phyloP scores from a whole-genome alignment of 148 eudicot genomes.

The Rhododendron simsii region DNA sequence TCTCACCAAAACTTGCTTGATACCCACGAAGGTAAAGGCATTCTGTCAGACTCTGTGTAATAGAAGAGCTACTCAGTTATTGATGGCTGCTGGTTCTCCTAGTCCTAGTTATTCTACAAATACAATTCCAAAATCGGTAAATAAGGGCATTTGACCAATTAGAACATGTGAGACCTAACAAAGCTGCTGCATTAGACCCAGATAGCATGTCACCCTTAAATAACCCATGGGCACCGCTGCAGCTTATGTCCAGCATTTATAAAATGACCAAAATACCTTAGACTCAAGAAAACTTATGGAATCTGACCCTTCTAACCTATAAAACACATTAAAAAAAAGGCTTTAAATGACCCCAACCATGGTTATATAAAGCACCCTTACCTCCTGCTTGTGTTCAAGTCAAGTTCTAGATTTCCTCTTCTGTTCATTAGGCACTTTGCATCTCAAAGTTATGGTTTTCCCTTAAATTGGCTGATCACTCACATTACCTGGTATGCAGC shows the following conservation, averaged over 20 bases:
- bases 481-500: not conserved
- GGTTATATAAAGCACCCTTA: not conserved
- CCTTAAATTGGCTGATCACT: not conserved
- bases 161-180: not conserved
- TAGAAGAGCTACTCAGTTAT: not conserved
- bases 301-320: not conserved
- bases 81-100: not conserved
- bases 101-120: not conserved
- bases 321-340: not conserved
- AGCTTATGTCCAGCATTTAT: not conserved
- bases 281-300: not conserved
- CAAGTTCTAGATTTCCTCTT: not conserved
- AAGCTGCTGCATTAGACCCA: not conserved
- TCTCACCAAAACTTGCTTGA: not conserved
- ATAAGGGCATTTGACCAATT: not conserved
- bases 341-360: not conserved
- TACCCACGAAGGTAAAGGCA: not conserved
- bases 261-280: not conserved
- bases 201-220: not conserved
- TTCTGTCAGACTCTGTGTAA: not conserved
- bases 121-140: not conserved
- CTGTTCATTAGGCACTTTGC: not conserved
- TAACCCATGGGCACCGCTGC: not conserved
- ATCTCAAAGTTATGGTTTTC: not conserved
- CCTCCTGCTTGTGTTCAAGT: not conserved